Percentiles rank a stretch among this genome's conserved stretches.
These are phyloP conservation scores for Fusarium sp. DNA, from an alignment of 2,329 filamentous ascomycete genomes.

Conservation along the genomic window DNA sequence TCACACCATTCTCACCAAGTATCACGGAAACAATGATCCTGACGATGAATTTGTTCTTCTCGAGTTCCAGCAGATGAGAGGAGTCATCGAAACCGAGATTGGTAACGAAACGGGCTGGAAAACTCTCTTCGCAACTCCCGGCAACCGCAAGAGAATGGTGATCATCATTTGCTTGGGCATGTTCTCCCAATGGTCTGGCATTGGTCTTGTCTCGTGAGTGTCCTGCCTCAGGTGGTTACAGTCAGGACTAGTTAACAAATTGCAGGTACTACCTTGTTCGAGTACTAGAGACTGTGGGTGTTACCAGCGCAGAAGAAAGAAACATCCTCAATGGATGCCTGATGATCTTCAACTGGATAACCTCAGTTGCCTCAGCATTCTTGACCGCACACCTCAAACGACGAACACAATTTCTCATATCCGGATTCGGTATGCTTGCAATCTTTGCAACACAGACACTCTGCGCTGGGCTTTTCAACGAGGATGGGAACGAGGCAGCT, in stretches of 20 bases:
- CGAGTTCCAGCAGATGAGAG: conserved; percentile 37
- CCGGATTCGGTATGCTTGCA: conserved; percentile 30
- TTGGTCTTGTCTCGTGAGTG: conserved; percentile 34
- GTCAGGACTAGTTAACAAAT: neutral
- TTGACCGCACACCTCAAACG: conserved; percentile 32
- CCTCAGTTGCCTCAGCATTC: conserved; percentile 31
- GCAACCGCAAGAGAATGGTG: conserved; percentile 24
- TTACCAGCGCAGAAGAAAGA: conserved; percentile 4
- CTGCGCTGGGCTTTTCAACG: conserved; percentile 33
- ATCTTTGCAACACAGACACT: conserved; percentile 35
- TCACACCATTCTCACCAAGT: conserved; percentile 41
- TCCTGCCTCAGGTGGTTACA: conserved; percentile 4
- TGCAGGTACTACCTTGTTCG: neutral
- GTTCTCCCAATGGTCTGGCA: conserved; percentile 41
- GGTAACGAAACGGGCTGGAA: conserved; percentile 25
- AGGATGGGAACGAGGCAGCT: conserved; percentile 12
- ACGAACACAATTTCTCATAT: conserved; percentile 39
- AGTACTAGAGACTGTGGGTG: conserved; percentile 30
- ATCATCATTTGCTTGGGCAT: conserved; percentile 27
- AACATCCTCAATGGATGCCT: conserved; percentile 43
- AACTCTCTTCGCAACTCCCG: conserved; percentile 21
- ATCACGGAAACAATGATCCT: conserved; percentile 11
- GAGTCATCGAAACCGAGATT: conserved; percentile 35
- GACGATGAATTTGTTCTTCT: conserved; percentile 18
- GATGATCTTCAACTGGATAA: conserved; percentile 45